Evolutionary conservation across 2,329 filamentous ascomycete species (phyloP), one percentile per base, ranked within the genome.

Genomic region (Ophiostoma sp.): DNA sequence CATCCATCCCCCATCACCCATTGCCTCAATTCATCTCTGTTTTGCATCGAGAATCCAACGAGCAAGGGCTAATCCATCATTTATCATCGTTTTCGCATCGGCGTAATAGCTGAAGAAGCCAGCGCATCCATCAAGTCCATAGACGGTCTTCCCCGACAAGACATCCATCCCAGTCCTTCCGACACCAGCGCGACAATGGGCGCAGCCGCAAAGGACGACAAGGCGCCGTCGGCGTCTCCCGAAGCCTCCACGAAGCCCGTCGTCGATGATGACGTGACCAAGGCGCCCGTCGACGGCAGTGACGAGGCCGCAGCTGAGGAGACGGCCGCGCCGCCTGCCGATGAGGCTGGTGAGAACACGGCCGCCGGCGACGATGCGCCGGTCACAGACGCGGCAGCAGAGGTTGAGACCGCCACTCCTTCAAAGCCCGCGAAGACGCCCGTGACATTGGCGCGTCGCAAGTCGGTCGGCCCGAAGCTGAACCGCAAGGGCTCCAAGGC

Each of bases 401-500:
- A 72, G 65, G 73, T 68, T 18, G 74, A 76, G 44, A 74, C 74
- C 41, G 76, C 75, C 52, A 76, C 76, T 73, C 60, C 60, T 5
- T n/a, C 60, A 3, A 81, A 79, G 74, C 62, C 66, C 4, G 63
- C 64, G 9, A 70, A 68, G 68, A n/a, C 67, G 40, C 47, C 66
- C 45, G 55, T 65, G 16, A 84, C 80, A 71, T 86, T 86, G 74
- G 77, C 81, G 71, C 84, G 84, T 76, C 90, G 92, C 81, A 95
- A 95, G 84, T 96, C 92, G 38, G 83, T 82, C 68, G 83, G 83
- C 67, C 93, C 93, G 83, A 93, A 93, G 78, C 82, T 93, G 71
- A 95, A 87, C 81, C 92, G 89, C 81, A 97, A 95, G 83, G 90
- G 88, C 76, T 93, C 91, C 64, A 89, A 88, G 79, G 83, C 85